Evolutionary conservation across 2,329 filamentous ascomycete species (phyloP).

Genomic region (Talaromyces atroroseus): DNA sequence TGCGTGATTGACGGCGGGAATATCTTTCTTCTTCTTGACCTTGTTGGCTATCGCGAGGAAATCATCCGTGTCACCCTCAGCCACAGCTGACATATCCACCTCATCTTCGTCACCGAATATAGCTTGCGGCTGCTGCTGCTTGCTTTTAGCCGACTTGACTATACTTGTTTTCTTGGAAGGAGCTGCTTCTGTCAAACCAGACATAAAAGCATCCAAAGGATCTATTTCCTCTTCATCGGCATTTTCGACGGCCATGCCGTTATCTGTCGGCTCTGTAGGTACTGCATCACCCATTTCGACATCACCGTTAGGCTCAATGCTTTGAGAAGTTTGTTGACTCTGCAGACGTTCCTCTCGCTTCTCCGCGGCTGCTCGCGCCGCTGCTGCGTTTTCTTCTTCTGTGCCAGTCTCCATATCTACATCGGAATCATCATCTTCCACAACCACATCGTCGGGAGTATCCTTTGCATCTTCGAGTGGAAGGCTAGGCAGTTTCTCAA

Average conservation of each 20-base stretch:
- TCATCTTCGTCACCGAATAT: slow-evolving; percentile 86
- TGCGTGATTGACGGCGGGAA: slow-evolving; percentile 78
- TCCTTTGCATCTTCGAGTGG: slow-evolving; percentile 59
- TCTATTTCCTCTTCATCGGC: slow-evolving; percentile 65
- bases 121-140: slow-evolving; percentile 66
- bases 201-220: slow-evolving; percentile 97
- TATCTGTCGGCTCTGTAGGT: slow-evolving; percentile 33
- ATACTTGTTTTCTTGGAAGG: slow-evolving; percentile 37
- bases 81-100: slow-evolving; percentile 55
- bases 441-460: slow-evolving; percentile 38
- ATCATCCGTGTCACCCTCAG: slow-evolving; percentile 58
- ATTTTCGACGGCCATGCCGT: slow-evolving; percentile 26
- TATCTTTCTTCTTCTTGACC: slow-evolving; percentile 83
- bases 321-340: slow-evolving; percentile 31
- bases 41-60: slow-evolving; percentile 57
- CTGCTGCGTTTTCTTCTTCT: slow-evolving; percentile 83
- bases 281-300: slow-evolving; percentile 28
- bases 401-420: slow-evolving; percentile 71
- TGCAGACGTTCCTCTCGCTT: slow-evolving; percentile 66
- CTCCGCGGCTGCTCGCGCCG: slow-evolving; percentile 77
- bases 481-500: slow-evolving; percentile 81
- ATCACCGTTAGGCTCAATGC: slow-evolving; percentile 22
- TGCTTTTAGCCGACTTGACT: slow-evolving; percentile 39
- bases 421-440: slow-evolving; percentile 63
- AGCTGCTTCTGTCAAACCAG: slow-evolving; percentile 53